Evolutionary conservation across 768 basidiomycete species (phyloP).

Genomic region (Trametes elegans): DNA sequence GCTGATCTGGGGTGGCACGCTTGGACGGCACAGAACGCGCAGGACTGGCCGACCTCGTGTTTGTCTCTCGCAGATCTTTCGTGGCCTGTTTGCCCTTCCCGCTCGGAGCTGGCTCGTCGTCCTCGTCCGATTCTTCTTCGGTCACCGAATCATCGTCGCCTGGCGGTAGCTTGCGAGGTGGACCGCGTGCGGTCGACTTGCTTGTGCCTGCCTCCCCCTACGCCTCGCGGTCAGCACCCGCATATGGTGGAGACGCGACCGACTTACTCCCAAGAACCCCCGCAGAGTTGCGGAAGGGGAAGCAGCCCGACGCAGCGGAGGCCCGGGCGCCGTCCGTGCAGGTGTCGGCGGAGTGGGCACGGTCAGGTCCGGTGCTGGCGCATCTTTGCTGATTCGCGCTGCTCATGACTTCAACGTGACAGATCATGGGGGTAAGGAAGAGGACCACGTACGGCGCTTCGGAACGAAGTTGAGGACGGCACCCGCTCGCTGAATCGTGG

Average conservation of each 20-base stretch:
- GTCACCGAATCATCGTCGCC: constrained; percentile 47
- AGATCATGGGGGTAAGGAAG: constrained; percentile 14
- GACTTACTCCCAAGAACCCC: neutral
- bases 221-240: neutral
- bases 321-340: constrained; percentile 8
- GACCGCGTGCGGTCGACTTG: neutral
- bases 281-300: neutral
- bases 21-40: constrained; percentile 9
- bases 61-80: neutral
- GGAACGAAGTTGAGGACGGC: constrained; percentile 67
- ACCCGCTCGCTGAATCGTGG: constrained; percentile 66
- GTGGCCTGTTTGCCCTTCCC: constrained; percentile 5
- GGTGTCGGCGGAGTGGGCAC: constrained; percentile 11
- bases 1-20: constrained; percentile 14
- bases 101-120: constrained; percentile 1
- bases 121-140: constrained; percentile 26
- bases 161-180: constrained; percentile 4
- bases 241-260: neutral
- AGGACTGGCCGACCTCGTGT: neutral
- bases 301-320: constrained; percentile 7
- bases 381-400: constrained; percentile 54
- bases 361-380: constrained; percentile 44
- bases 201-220: neutral
- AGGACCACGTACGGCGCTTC: constrained; percentile 56
- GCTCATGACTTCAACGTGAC: constrained; percentile 6